These are phyloP conservation scores for Geotrichum reessii DNA, from an alignment of 1,139 yeast species.

Conservation along the genomic window DNA sequence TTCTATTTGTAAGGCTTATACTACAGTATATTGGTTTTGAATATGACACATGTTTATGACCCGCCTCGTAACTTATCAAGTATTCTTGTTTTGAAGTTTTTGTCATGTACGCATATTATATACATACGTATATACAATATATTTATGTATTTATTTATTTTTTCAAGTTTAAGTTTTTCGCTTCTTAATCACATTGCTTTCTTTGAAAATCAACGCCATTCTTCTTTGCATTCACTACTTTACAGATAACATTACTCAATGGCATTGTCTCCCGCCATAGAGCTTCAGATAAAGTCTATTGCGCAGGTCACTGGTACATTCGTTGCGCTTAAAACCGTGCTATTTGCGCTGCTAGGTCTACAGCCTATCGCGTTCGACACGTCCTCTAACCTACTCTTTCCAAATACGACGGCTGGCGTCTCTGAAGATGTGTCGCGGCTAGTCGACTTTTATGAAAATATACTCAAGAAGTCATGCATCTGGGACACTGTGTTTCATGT, in stretches of 20 bases:
- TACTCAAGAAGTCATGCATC: conserved; percentile 48
- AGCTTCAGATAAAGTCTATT: neutral
- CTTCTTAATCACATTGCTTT: neutral
- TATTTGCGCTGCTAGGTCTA: conserved; percentile 38
- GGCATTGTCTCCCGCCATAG: neutral
- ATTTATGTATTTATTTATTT: neutral
- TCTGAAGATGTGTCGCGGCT: conserved; percentile 12
- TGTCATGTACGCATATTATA: too few species aligned
- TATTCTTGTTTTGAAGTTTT: neutral
- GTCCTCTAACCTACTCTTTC: conserved; percentile 38
- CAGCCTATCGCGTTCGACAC: conserved; percentile 49
- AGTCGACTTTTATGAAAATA: conserved; percentile 17
- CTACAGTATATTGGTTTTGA: neutral
- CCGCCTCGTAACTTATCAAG: neutral
- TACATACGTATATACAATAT: too few species aligned
- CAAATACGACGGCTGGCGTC: neutral
- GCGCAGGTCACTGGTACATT: conserved; percentile 26
- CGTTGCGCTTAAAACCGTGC: conserved; percentile 36
- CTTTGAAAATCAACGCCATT: neutral
- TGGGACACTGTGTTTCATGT: conserved; percentile 88
- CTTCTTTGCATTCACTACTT: neutral
- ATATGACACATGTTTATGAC: neutral
- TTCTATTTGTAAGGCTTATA: too few species aligned
- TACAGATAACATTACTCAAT: neutral
- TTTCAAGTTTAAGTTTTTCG: neutral